Base-by-base conservation (phyloP, 768 basidiomycete species). In the Leccinum longicurvipes region DNA sequence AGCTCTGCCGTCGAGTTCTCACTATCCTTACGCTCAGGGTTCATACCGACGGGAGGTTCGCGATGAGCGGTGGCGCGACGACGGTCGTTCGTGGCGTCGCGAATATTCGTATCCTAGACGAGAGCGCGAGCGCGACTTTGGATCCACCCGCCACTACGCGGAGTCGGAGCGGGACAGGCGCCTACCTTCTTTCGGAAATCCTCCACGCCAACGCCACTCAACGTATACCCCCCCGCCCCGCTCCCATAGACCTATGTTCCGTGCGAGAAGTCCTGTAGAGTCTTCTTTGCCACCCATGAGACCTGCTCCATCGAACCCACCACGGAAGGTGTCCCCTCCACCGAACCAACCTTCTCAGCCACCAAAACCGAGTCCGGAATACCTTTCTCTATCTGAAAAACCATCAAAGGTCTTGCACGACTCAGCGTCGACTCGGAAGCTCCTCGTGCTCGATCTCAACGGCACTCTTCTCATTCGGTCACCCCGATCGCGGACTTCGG, bases 401-500 rank as follows among this genome's bases (percentile, higher is more conserved):
- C 59, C 69, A 1, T 76, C 78, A 1, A 31, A 58, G 15, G 28
- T 54, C 0, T 53, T 75, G 31, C 25, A 58, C 1, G 62, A 72
- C 6, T 70, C 74, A 0, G 19, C 65, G 3, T 47, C 56, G 15
- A 61, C 67, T 5, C 78, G 85, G 23, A 91, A 91, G 64, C 78
- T 91, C 1, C 76, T 91, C 48, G 77, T 91, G 5, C 77, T 92
- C 7, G 89, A 92, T 49, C 68, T 63, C 55, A 65, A 91, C 60
- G 89, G 89, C 14, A 84, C 87, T 0, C 79, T 91, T 15, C 77
- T 91, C 24, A 74, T 82, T 28, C 85, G 89, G 28, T 77, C 83
- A 6, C 28, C 65, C 41, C 63, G 70, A 6, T 57, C 61, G 51
- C 68, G 62, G 34, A 1, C 46, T 59, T 24, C 62, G 49, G 50